Percentiles rank a stretch among this genome's conserved stretches.
phyloP scores from a whole-genome alignment of 345 rosid species.

The Salix arbutifolia region DNA sequence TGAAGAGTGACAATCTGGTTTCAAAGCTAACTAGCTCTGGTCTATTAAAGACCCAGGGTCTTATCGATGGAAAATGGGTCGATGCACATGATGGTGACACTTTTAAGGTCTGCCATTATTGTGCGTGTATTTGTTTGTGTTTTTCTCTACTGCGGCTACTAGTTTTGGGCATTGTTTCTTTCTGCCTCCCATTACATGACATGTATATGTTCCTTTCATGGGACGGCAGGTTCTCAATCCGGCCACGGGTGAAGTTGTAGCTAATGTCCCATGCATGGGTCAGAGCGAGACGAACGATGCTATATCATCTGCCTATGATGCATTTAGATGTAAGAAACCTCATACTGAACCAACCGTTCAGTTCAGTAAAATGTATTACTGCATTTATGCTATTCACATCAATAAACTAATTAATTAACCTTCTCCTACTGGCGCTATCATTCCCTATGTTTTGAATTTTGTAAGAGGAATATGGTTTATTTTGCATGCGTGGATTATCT shows the following conservation, averaged over 20 bases:
- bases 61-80: conserved; percentile 84
- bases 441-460: too few species aligned
- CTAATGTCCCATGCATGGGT: conserved; percentile 83
- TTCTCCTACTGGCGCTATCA: too few species aligned
- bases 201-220: background rate
- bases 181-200: background rate
- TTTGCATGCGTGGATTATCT: too few species aligned
- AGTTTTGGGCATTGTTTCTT: background rate
- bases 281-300: conserved; percentile 78
- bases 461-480: too few species aligned
- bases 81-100: conserved; percentile 72
- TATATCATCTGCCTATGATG: conserved; percentile 70
- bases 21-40: conserved; percentile 46
- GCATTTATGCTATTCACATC: background rate
- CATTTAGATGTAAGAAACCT: conserved; percentile 57
- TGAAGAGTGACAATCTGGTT: conserved; percentile 41
- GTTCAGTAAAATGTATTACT: background rate
- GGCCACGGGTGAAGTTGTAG: conserved; percentile 73
- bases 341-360: background rate
- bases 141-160: background rate
- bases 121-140: too few species aligned
- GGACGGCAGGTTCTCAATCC: conserved; percentile 75
- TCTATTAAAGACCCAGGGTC: conserved; percentile 61
- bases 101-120: conserved; percentile 40
- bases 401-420: background rate